Evolutionary conservation across 805 yeast species (phyloP).

Genomic region (Candida tibetensis): DNA sequence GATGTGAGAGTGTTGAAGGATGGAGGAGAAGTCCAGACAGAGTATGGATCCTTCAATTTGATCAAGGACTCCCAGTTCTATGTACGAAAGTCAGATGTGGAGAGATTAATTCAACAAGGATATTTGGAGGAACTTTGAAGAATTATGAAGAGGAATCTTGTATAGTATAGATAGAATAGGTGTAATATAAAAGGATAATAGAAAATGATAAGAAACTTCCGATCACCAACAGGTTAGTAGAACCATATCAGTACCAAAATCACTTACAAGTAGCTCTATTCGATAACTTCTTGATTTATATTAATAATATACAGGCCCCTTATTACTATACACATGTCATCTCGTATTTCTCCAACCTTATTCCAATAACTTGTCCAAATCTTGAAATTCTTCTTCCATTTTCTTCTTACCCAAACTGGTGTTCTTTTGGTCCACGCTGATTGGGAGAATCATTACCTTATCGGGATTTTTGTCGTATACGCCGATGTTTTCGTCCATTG

Average conservation of each 20-base stretch:
- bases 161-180: neutral
- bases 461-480: slow-evolving; percentile 44
- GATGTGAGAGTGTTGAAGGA: slow-evolving; percentile 92
- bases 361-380: slow-evolving; percentile 12
- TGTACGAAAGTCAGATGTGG: slow-evolving; percentile 92
- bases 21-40: slow-evolving; percentile 97
- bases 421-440: slow-evolving; percentile 67
- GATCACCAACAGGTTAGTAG: no score
- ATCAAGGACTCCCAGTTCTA: slow-evolving; percentile 93
- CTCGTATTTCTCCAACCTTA: neutral
- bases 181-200: no score
- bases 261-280: no score
- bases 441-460: slow-evolving; percentile 57
- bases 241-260: no score
- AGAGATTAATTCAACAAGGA: slow-evolving; percentile 90
- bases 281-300: no score
- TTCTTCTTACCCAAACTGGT: slow-evolving; percentile 62
- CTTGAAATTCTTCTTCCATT: slow-evolving; percentile 45
- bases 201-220: no score
- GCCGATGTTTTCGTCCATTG: slow-evolving; percentile 59
- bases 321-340: no score
- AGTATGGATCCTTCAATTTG: slow-evolving; percentile 90
- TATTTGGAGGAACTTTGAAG: slow-evolving; percentile 70
- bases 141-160: no score
- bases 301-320: no score